These are phyloP conservation scores for Pyrenochaeta sp. DNA, from an alignment of 2,329 filamentous ascomycete species.

Conservation along the genomic window DNA sequence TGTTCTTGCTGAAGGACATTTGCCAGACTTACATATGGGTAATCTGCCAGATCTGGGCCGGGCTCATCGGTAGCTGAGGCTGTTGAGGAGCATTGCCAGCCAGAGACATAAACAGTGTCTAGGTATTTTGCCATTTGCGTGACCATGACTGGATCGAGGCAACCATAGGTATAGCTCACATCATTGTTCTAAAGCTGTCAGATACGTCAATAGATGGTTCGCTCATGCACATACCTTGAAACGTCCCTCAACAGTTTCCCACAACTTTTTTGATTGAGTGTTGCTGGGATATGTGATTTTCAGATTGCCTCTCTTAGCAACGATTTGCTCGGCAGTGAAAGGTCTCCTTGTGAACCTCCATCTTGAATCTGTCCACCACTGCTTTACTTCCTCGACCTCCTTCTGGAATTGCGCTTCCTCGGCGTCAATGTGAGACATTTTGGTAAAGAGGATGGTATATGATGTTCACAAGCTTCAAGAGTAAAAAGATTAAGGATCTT, in stretches of 20 bases:
- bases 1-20: neutral
- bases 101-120: conserved; percentile 97
- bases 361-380: conserved; percentile 92
- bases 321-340: conserved; percentile 96
- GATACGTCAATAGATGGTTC: neutral
- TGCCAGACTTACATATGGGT: conserved; percentile 65
- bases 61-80: conserved; percentile 95
- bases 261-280: conserved; percentile 89
- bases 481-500: neutral
- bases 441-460: conserved; percentile 6
- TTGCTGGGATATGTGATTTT: conserved; percentile 94
- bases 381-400: conserved; percentile 87
- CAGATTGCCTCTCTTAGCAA: conserved; percentile 89
- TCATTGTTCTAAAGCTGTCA: conserved; percentile 71
- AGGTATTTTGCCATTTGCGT: conserved; percentile 99
- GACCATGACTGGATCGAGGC: conserved; percentile 96
- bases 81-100: conserved; percentile 98
- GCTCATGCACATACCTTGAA: conserved; percentile 84
- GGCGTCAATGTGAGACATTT: conserved; percentile 58
- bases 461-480: neutral
- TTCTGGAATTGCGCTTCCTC: conserved; percentile 78
- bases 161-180: conserved; percentile 94
- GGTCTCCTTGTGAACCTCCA: conserved; percentile 93
- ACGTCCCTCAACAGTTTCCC: conserved; percentile 83
- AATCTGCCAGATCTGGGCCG: conserved; percentile 96